A percentile compares a stretch with the other conserved stretches of the same genome.
Evolutionary conservation across 306 rosid genomes (phyloP).

Genomic region (Castanea crenata): DNA sequence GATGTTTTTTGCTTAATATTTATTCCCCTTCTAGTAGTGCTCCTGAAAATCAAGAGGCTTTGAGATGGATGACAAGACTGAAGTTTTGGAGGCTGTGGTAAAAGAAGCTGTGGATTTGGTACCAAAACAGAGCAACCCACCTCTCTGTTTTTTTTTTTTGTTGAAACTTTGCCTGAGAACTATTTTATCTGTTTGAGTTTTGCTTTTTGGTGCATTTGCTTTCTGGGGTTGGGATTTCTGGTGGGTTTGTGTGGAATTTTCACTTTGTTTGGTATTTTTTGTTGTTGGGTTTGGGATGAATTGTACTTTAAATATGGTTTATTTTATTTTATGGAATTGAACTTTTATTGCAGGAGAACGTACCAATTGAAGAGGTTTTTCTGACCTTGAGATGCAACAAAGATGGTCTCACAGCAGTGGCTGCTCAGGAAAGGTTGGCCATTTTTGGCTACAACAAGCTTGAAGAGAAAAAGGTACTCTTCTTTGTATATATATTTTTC

Average conservation of each 20-base stretch:
- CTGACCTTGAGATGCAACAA: slow-evolving; percentile 58
- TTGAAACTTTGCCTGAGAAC: neutral
- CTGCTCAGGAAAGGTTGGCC: slow-evolving; percentile 62
- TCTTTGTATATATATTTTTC: neutral
- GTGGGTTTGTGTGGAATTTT: slow-evolving; percentile 16
- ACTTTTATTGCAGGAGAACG: slow-evolving; percentile 55
- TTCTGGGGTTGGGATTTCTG: neutral
- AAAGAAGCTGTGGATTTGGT: slow-evolving; percentile 90
- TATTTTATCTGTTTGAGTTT: neutral
- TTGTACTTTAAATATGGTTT: neutral
- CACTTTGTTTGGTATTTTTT: slow-evolving; percentile 5
- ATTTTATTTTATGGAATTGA: neutral
- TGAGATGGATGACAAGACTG: slow-evolving; percentile 48
- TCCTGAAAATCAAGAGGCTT: neutral
- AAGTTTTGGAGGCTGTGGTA: slow-evolving; percentile 57
- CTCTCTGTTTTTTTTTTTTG: slow-evolving; percentile 5
- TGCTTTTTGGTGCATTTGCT: neutral
- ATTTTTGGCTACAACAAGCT: slow-evolving; percentile 80
- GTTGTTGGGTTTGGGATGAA: neutral
- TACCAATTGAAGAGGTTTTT: slow-evolving; percentile 73
- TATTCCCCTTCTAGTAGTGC: neutral
- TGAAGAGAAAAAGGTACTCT: slow-evolving; percentile 68
- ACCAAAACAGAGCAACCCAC: slow-evolving; percentile 26
- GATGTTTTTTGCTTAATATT: neutral
- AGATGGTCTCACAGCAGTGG: slow-evolving; percentile 64